phyloP scores from a whole-genome alignment of 768 basidiomycete species.

The Xerocomellus dryophilus region DNA sequence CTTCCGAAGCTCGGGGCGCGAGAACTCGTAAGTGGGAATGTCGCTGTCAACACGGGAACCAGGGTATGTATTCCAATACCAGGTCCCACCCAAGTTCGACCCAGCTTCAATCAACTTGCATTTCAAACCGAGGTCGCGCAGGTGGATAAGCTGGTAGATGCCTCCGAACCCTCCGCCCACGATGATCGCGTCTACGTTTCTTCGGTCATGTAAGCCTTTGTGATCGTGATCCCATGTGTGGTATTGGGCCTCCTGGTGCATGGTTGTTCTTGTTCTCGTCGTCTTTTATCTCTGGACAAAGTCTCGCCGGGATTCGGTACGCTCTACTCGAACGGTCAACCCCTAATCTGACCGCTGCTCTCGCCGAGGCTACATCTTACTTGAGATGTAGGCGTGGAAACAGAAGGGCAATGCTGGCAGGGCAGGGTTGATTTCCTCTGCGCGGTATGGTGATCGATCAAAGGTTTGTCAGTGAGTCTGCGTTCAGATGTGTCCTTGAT shows the following conservation, averaged over 20 bases:
- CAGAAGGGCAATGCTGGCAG: too few species aligned
- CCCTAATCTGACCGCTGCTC: too few species aligned
- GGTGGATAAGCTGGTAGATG: conserved; percentile 8
- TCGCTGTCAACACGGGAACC: conserved; percentile 11
- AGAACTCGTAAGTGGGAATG: conserved; percentile 9
- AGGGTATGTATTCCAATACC: conserved; percentile 18
- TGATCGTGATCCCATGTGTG: background rate
- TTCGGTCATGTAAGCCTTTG: background rate
- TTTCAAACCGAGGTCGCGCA: conserved; percentile 5
- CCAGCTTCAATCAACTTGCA: conserved; percentile 13
- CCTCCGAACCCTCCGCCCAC: conserved; percentile 10
- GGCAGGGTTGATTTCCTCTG: too few species aligned
- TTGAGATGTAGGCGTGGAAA: too few species aligned
- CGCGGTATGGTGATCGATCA: too few species aligned
- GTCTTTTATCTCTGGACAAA: background rate
- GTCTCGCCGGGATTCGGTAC: background rate
- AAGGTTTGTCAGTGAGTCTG: too few species aligned
- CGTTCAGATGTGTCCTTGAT: too few species aligned
- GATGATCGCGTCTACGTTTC: conserved; percentile 11
- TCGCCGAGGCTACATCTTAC: too few species aligned
- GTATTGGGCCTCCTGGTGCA: background rate
- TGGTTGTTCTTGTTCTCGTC: background rate
- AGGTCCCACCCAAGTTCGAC: conserved; percentile 12
- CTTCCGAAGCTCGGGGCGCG: conserved; percentile 13
- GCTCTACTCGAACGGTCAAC: background rate